Percentiles rank a stretch among this genome's conserved stretches.
phyloP scores from a whole-genome alignment of 257 asterid genomes.

The Mitragyna speciosa region DNA sequence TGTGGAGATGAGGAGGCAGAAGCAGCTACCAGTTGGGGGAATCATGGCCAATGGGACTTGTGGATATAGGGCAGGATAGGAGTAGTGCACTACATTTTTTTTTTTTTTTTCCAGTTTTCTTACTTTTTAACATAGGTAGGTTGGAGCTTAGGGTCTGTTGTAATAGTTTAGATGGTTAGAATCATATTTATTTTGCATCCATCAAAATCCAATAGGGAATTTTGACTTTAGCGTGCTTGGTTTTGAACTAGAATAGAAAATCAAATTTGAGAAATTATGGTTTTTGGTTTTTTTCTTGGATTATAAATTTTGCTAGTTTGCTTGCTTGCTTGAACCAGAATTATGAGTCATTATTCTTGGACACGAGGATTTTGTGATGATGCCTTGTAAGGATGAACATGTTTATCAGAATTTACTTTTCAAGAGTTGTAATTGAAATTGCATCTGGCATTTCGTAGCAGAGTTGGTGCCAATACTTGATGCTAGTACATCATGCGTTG shows the following conservation, averaged over 20 bases:
- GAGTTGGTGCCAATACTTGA: not conserved
- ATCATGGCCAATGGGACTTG: conserved; percentile 38
- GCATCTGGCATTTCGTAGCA: not conserved
- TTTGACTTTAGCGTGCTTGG: conserved; percentile 33
- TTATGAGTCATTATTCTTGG: conserved; percentile 2
- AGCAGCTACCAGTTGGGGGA: conserved; percentile 38
- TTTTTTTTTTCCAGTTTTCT: conserved; percentile 18
- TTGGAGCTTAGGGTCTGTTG: conserved; percentile 41
- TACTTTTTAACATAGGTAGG: conserved; percentile 42
- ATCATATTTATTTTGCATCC: conserved; percentile 26
- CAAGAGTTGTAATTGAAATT: not conserved
- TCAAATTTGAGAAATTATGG: conserved; percentile 18
- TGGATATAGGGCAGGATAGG: conserved; percentile 63
- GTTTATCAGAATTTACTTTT: not conserved
- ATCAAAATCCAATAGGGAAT: conserved; percentile 39
- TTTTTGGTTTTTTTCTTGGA: conserved; percentile 12
- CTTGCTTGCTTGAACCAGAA: conserved; percentile 14
- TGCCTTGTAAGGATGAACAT: not conserved
- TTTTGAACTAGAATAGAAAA: conserved; percentile 22
- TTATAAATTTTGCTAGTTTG: not conserved
- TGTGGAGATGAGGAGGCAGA: conserved; percentile 82
- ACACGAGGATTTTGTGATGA: not conserved
- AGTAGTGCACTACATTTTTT: conserved; percentile 32
- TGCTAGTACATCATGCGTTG: not conserved
- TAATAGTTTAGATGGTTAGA: conserved; percentile 34